Evolutionary conservation across 768 basidiomycete species (phyloP), one percentile per base, ranked within the genome.

Genomic region (Obba rivulosa): DNA sequence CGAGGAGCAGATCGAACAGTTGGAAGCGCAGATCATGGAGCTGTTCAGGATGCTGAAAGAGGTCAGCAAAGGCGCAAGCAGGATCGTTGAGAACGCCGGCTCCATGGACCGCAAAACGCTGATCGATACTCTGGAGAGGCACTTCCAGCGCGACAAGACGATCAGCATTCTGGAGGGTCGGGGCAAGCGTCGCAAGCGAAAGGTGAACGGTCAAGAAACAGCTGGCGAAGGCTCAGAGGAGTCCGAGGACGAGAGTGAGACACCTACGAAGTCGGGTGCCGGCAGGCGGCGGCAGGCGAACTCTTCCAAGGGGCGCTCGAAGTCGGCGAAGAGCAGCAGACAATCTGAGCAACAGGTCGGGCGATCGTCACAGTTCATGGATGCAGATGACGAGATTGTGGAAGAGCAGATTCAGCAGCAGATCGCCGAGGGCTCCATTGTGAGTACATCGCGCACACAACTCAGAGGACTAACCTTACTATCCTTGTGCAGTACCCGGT

Each of bases 1-100:
- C 60, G 88, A 94, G 60, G 88, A 92, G 49, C 81, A 81, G 56
- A 91, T 97, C 48, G 74, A 80, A 3, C 89, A 95, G 63, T 81
- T 95, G 13, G 92, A 96, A 61, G 78, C 85, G 11, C 90, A 96
- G 71, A 94, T 95, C 52, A 80, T 88, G 76, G 93, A 96, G 62
- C 67, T 97, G 16, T 98, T 94, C 71, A 77, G 86, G 56, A 95
- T 96, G 92, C 73, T 98, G 46, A 88, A 83, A 62, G 89, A 95
- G 59, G 78, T 87, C 31, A 83, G 86, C 14, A 81, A 78, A 48
- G 85, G 86, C 13, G 78, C 91, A 34, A 86, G 89, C 48, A 78
- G 76, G 52, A 80, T 93, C 50, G 68, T 88, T 17, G 87, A 67
- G 24, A 74, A 77, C 37, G 66, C 69, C 18, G 77, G 73, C 8